phyloP scores from a whole-genome alignment of 805 yeast genomes.

The Saccharomyces jurei region DNA sequence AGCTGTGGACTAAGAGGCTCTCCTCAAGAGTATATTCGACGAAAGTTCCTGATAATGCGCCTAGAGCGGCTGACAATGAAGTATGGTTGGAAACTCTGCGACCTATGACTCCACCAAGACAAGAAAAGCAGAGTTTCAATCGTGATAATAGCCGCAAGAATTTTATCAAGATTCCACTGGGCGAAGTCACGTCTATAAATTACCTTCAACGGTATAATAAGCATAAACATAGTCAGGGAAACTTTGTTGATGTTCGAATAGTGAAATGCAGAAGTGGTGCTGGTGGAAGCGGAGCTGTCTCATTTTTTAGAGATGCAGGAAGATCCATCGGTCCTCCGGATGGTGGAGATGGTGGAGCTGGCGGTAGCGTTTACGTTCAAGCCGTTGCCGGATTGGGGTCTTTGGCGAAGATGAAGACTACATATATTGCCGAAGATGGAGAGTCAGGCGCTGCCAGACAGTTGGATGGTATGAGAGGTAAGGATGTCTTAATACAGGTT shows the following conservation, averaged over 20 bases:
- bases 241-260: conserved; percentile 56
- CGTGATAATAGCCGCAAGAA: conserved; percentile 8
- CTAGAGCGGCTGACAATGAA: conserved; percentile 37
- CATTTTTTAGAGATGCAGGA: conserved; percentile 82
- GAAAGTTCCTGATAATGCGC: conserved; percentile 33
- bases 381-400: conserved; percentile 69
- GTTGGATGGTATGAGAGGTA: conserved; percentile 79
- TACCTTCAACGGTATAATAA: conserved; percentile 30
- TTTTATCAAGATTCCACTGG: conserved; percentile 17
- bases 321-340: conserved; percentile 88
- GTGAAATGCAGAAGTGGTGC: conserved; percentile 64
- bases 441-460: conserved; percentile 64
- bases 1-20: background rate
- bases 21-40: conserved; percentile 1
- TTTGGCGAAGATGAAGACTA: conserved; percentile 57
- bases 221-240: conserved; percentile 37
- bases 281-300: conserved; percentile 85
- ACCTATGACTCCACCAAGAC: background rate
- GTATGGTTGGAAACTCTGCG: conserved; percentile 30
- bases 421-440: conserved; percentile 70
- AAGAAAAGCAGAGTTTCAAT: conserved; percentile 1
- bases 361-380: conserved; percentile 79
- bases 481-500: conserved; percentile 69
- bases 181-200: conserved; percentile 22
- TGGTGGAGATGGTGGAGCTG: conserved; percentile 98